Evolutionary conservation across 2,329 filamentous ascomycete species (phyloP).

Genomic region (Xylariaceae sp.): DNA sequence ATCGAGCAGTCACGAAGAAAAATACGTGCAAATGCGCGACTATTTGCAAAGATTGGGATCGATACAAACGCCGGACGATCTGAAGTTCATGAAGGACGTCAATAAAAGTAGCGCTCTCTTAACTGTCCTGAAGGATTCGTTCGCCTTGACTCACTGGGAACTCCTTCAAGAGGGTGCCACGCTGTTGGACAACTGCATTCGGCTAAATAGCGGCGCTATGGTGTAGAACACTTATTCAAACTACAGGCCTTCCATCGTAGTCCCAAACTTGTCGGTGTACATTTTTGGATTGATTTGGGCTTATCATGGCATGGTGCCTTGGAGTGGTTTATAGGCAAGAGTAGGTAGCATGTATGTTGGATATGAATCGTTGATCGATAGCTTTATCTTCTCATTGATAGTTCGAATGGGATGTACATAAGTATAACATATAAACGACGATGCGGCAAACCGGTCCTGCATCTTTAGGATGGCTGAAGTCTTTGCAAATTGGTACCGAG

Average conservation of each 20-base stretch:
- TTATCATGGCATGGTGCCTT: neutral
- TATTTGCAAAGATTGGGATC: slow-evolving; percentile 70
- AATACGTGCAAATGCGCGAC: slow-evolving; percentile 69
- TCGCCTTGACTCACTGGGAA: slow-evolving; percentile 83
- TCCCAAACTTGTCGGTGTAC: neutral
- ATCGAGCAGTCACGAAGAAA: slow-evolving; percentile 57
- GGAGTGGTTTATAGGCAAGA: neutral
- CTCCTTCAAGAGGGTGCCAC: slow-evolving; percentile 80
- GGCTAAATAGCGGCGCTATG: slow-evolving; percentile 39
- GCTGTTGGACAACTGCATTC: slow-evolving; percentile 74
- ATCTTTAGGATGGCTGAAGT: slow-evolving; percentile 21
- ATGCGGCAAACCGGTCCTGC: slow-evolving; percentile 13
- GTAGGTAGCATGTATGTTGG: neutral
- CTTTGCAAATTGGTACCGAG: slow-evolving; percentile 22
- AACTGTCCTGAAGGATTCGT: slow-evolving; percentile 74
- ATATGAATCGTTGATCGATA: slow-evolving; percentile 11
- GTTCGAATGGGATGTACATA: slow-evolving; percentile 15
- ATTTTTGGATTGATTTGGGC: neutral
- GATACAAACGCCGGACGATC: slow-evolving; percentile 68
- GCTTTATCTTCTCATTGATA: slow-evolving; percentile 15
- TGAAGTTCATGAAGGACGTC: slow-evolving; percentile 66
- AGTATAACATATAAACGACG: neutral
- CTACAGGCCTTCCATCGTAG: neutral
- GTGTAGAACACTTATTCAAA: slow-evolving; percentile 11
- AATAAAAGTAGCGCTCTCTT: slow-evolving; percentile 80